Conservation (phyloP, 148 eudicot species). For the Arbutus unedo region DNA sequence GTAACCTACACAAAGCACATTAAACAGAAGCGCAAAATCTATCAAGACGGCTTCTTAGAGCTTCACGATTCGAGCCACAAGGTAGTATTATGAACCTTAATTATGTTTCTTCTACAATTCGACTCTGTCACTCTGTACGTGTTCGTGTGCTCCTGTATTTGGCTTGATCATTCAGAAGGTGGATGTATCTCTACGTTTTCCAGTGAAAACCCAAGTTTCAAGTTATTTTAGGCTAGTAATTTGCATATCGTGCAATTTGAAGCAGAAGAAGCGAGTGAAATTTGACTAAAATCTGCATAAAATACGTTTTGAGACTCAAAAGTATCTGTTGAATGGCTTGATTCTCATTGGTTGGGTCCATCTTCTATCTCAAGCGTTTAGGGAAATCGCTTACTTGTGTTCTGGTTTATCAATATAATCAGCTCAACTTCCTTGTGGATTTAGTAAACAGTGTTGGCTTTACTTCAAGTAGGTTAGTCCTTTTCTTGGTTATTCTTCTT, state of each 20-base stretch:
- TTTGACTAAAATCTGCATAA: not conserved
- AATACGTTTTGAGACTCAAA: not conserved
- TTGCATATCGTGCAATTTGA: not conserved
- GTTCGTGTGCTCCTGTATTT: not conserved
- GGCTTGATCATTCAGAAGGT: not conserved
- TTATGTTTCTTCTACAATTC: not conserved
- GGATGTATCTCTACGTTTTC: conserved; percentile 12
- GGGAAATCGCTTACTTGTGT: not conserved
- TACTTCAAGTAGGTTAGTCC: not conserved
- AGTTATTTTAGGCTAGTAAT: not conserved
- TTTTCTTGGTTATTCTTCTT: not conserved
- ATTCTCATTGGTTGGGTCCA: not conserved
- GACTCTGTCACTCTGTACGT: not conserved
- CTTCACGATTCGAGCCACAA: conserved; percentile 48
- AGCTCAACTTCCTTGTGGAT: not conserved
- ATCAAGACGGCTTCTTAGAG: conserved; percentile 66
- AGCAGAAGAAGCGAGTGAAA: not conserved
- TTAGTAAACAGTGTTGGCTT: not conserved
- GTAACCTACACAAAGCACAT: conserved; percentile 85
- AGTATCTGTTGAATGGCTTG: no score
- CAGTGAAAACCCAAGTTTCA: not conserved
- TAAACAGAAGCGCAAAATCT: conserved; percentile 81
- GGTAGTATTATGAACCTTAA: conserved; percentile 28
- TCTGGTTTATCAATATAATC: not conserved
- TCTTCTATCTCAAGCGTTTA: not conserved